These are phyloP conservation scores for Coelastrella sp. DNA, from an alignment of 139 green algal species.

Conservation along the genomic window DNA sequence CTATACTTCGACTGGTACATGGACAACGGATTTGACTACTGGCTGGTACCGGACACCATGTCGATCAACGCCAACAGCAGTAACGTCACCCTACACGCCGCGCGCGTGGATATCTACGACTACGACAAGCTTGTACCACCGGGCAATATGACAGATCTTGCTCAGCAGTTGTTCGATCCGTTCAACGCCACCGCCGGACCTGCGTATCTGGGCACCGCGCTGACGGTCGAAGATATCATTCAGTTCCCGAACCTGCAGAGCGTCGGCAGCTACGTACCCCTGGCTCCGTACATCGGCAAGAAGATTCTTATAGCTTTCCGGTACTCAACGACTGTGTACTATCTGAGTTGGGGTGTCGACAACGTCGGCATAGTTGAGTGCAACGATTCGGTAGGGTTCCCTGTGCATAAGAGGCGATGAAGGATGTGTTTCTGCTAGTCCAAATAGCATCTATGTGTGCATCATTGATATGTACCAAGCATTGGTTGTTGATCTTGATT, in stretches of 20 bases:
- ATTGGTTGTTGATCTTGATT: background rate
- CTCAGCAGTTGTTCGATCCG: constrained; percentile 38
- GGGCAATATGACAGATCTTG: constrained; percentile 36
- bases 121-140: constrained; percentile 40
- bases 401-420: background rate
- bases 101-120: constrained; percentile 41
- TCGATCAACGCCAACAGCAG: constrained; percentile 43
- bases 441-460: background rate
- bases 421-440: background rate
- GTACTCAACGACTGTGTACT: constrained; percentile 43
- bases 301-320: constrained; percentile 12
- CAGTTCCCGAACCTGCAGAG: constrained; percentile 25
- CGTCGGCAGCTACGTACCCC: constrained; percentile 19
- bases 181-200: constrained; percentile 16
- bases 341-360: constrained; percentile 26
- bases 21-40: constrained; percentile 49
- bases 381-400: constrained; percentile 25
- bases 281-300: constrained; percentile 32
- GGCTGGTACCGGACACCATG: constrained; percentile 40
- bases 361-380: constrained; percentile 60
- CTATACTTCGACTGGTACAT: constrained; percentile 55
- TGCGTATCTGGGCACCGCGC: constrained; percentile 13
- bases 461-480: background rate
- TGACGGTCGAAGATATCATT: constrained; percentile 23
- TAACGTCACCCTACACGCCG: constrained; percentile 35